Percentiles rank a stretch among this genome's conserved stretches.
Evolutionary conservation across 768 basidiomycete genomes (phyloP).

Genomic region (Leccinellum rugosiceps): DNA sequence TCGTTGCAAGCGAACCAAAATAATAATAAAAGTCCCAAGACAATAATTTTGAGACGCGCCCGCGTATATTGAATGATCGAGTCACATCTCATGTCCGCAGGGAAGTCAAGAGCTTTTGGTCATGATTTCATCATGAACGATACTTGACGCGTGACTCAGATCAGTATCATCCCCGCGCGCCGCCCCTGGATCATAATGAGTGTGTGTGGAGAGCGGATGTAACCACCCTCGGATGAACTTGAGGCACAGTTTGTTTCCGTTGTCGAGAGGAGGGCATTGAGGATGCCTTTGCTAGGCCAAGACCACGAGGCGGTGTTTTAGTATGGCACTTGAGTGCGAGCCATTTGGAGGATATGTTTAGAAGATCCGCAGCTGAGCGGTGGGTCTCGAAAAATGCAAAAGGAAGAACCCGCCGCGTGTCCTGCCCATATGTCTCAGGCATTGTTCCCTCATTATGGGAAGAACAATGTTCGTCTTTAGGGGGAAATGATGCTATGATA

Average conservation of each 20-base stretch:
- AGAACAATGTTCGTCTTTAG: conserved; percentile 26
- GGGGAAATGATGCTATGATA: conserved; percentile 3
- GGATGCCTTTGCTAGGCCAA: conserved; percentile 8
- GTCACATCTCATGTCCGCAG: conserved; percentile 22
- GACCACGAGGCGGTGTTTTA: conserved; percentile 14
- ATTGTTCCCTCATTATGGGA: conserved; percentile 33
- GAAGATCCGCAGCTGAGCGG: conserved; percentile 8
- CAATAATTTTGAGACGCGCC: conserved; percentile 13
- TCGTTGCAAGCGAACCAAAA: conserved; percentile 26
- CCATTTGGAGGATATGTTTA: conserved; percentile 14
- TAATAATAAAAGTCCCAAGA: conserved; percentile 10
- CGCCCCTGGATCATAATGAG: conserved; percentile 7
- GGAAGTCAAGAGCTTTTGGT: conserved; percentile 7
- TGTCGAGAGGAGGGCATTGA: conserved; percentile 10
- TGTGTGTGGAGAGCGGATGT: conserved; percentile 7
- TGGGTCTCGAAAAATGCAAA: conserved; percentile 4
- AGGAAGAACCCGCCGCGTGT: not conserved
- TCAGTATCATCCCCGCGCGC: conserved; percentile 12
- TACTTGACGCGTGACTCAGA: conserved; percentile 7
- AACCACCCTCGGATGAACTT: conserved; percentile 22
- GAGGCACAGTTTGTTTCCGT: not conserved
- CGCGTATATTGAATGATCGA: not conserved
- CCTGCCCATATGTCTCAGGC: conserved; percentile 16
- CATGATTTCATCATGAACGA: conserved; percentile 7
- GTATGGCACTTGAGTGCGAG: conserved; percentile 12